phyloP scores from a whole-genome alignment of 768 basidiomycete genomes.

The Lactarius evosmus region DNA sequence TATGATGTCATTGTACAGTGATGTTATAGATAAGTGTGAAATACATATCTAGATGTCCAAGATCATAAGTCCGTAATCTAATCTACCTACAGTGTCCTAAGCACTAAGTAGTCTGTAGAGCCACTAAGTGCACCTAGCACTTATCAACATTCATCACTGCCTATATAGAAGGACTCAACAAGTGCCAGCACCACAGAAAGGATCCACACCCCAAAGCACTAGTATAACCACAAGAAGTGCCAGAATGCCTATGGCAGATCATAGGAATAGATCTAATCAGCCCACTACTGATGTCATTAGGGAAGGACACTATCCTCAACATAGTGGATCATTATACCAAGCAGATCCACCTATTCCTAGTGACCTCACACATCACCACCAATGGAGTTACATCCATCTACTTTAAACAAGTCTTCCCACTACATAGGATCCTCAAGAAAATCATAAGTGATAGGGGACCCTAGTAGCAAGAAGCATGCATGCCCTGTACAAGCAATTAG shows the following conservation, averaged over 20 bases:
- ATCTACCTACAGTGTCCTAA: too few species aligned
- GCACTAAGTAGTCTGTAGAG: too few species aligned
- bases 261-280: constrained; percentile 32
- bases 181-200: constrained; percentile 25
- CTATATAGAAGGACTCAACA: constrained; percentile 31
- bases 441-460: too few species aligned
- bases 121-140: too few species aligned
- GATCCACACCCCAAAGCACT: background rate
- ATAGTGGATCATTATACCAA: constrained; percentile 33
- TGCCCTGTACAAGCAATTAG: too few species aligned
- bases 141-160: constrained; percentile 30
- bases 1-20: too few species aligned
- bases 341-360: too few species aligned
- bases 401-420: constrained; percentile 20
- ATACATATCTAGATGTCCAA: too few species aligned
- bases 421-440: constrained; percentile 25
- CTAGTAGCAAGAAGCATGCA: too few species aligned
- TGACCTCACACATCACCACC: too few species aligned
- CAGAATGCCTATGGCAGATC: constrained; percentile 27
- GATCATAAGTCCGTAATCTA: too few species aligned
- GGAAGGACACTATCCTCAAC: constrained; percentile 28
- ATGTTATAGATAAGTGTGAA: too few species aligned
- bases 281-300: constrained; percentile 26
- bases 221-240: constrained; percentile 9
- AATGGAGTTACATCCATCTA: constrained; percentile 26